Base-by-base conservation (phyloP, 495 filamentous ascomycete species). In the Rostrohypoxylon terebratum region DNA sequence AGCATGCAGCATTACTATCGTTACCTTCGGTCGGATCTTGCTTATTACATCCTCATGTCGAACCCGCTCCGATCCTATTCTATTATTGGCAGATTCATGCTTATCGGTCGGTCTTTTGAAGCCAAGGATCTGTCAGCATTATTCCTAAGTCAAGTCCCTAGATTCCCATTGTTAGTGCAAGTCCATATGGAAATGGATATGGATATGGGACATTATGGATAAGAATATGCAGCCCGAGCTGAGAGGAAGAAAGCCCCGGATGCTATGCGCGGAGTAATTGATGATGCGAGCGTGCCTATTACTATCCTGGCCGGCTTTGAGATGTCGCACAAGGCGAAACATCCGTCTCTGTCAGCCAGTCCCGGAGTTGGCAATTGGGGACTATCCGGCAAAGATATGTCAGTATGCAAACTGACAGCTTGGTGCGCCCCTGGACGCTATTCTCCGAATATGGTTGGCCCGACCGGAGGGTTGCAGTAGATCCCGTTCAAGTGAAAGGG, bases 291-390 rank as follows among this genome's bases (percentile, higher is more conserved):
- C 34, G 62, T 63, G 21, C 44, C 34, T 2, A 42, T 42, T 45
- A n/a, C 68, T 60, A 25, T 23, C 40, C 25, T 47, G 16, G 34
- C 31, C 57, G 51, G 42, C 48, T 31, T 36, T 66, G 62, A 50
- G 55, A 64, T 47, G 57, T 66, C n/a, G 55, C 57, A 68, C 71
- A 40, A 66, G 51, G 63, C 66, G 58, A 66, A 58, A 74, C 48
- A 62, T 61, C 53, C 65, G 36, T n/a, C n/a, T 50, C 50, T 47
- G 55, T 57, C 61, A 59, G 21, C 40, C 61, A 59, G 21, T 33
- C 44, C 58, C 71, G 66, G 71, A 69, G 66, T 66, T 74, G 33
- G 50, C 63, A 54, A 69, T 69, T 74, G 71, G 71, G 71, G 71
- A 74, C 40, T 61, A 73, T 74, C 71, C 71, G 71, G 71, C 33